Percentiles rank a stretch among this genome's conserved stretches.
Conservation (phyloP, 2,329 filamentous ascomycete species). For the Fusarium nurragi region DNA sequence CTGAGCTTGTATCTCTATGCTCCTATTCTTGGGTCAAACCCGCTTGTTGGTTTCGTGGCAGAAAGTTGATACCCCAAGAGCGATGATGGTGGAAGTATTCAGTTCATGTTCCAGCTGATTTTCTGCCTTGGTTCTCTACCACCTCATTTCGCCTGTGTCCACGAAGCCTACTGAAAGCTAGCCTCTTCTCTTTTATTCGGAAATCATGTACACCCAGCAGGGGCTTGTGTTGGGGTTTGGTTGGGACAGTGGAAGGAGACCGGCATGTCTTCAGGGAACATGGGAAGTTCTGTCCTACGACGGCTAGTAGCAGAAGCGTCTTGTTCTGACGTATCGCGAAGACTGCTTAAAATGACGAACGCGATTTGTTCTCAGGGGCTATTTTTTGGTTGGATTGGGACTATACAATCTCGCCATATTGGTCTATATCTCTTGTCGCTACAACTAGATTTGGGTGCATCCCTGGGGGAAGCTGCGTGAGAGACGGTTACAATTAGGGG, state of each 20-base stretch:
- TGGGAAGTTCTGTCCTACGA: conserved; percentile 22
- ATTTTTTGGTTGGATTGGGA: conserved; percentile 19
- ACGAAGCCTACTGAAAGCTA: conserved; percentile 29
- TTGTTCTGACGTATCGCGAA: conserved; percentile 14
- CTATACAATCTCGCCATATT: conserved; percentile 8
- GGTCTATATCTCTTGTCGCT: conserved; percentile 19
- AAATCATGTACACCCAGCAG: conserved; percentile 33
- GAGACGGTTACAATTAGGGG: conserved; percentile 20
- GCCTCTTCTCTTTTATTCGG: conserved; percentile 20
- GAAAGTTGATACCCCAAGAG: conserved; percentile 53
- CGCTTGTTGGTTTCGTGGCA: conserved; percentile 41
- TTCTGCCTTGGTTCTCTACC: conserved; percentile 18
- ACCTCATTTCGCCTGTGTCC: conserved; percentile 28
- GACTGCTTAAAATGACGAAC: conserved; percentile 24
- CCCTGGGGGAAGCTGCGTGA: conserved; percentile 43
- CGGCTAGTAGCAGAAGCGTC: conserved; percentile 25
- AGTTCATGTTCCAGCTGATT: conserved; percentile 35
- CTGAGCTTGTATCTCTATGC: conserved; percentile 41
- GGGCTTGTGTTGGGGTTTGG: conserved; percentile 28
- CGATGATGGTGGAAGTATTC: conserved; percentile 38
- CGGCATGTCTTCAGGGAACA: conserved; percentile 14
- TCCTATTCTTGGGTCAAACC: conserved; percentile 41
- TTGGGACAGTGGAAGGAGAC: conserved; percentile 28
- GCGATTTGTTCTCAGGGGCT: conserved; percentile 16
- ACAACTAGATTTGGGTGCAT: conserved; percentile 29